phyloP scores from a whole-genome alignment of 805 yeast genomes.

The Metschnikowia kofuensis region DNA sequence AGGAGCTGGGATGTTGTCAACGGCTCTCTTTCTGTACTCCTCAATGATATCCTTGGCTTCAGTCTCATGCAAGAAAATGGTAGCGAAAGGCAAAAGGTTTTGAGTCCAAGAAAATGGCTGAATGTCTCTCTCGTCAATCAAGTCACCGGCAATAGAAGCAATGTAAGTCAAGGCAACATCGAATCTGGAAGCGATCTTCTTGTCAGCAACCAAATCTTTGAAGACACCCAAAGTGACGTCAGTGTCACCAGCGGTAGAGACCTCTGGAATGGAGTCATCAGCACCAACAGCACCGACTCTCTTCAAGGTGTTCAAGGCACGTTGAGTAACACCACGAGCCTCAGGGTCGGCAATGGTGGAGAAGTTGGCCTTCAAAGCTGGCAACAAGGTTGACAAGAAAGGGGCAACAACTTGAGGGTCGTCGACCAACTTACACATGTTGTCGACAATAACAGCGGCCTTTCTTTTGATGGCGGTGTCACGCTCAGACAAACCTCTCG shows the following conservation, averaged over 20 bases:
- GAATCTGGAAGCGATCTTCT: constrained; percentile 75
- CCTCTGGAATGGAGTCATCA: constrained; percentile 90
- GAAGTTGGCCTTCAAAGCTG: constrained; percentile 92
- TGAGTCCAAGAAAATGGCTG: constrained; percentile 91
- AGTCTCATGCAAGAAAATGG: constrained; percentile 91
- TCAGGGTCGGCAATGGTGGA: constrained; percentile 99
- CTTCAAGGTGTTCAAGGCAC: constrained; percentile 95
- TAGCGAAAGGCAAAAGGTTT: constrained; percentile 88
- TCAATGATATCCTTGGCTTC: constrained; percentile 88
- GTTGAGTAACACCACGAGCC: constrained; percentile 96
- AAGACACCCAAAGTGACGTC: constrained; percentile 81
- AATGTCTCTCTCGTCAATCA: constrained; percentile 93
- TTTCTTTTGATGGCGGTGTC: constrained; percentile 99
- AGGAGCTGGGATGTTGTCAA: constrained; percentile 97
- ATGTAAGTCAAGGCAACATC: constrained; percentile 72
- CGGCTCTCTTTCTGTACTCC: constrained; percentile 92
- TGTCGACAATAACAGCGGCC: constrained; percentile 98
- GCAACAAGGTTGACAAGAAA: constrained; percentile 91
- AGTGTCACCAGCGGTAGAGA: constrained; percentile 98
- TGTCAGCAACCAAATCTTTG: constrained; percentile 64
- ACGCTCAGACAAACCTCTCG: constrained; percentile 99
- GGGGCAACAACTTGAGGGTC: constrained; percentile 99
- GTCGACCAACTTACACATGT: constrained; percentile 99
- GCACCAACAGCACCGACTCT: constrained; percentile 97
- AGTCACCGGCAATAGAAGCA: constrained; percentile 97